Conservation (phyloP, 192 early-diverging fungal genomes). For the Coemansia sp. region DNA sequence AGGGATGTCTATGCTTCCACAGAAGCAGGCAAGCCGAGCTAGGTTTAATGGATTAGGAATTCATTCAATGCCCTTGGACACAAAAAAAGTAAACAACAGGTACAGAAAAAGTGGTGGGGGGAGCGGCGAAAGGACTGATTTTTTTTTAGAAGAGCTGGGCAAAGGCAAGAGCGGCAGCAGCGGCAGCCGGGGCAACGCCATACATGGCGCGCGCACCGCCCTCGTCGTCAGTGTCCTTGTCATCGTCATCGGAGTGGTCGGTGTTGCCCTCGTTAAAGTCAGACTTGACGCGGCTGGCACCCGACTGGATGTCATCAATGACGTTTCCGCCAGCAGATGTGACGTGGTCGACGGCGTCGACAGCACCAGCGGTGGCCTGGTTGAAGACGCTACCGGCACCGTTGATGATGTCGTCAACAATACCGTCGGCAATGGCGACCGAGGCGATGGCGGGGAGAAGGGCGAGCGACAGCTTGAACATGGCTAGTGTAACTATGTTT, state of each 20-base stretch:
- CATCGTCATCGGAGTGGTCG: not conserved
- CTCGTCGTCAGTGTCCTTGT: not conserved
- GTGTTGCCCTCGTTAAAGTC: constrained; percentile 36
- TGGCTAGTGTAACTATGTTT: too few relatives aligned
- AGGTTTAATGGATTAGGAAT: too few relatives aligned
- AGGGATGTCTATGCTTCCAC: too few relatives aligned
- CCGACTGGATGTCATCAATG: not conserved
- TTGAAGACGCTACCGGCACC: constrained; percentile 16
- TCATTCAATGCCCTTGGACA: too few relatives aligned
- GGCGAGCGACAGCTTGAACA: too few relatives aligned
- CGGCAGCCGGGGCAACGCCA: constrained; percentile 5
- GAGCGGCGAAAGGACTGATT: not conserved
- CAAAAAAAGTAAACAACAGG: not conserved
- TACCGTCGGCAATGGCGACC: not conserved
- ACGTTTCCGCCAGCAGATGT: not conserved
- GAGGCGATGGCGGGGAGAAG: not conserved
- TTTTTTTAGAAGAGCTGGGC: constrained; percentile 21
- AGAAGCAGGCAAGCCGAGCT: too few relatives aligned
- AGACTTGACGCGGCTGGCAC: constrained; percentile 20
- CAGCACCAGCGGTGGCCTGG: not conserved
- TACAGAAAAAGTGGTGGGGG: not conserved
- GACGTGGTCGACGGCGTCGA: not conserved
- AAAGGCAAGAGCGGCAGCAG: constrained; percentile 14
- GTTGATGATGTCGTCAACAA: constrained; percentile 15
- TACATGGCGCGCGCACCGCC: not conserved